Evolutionary conservation across 1,139 yeast genomes (phyloP).

Genomic region (Ashbya aceris): DNA sequence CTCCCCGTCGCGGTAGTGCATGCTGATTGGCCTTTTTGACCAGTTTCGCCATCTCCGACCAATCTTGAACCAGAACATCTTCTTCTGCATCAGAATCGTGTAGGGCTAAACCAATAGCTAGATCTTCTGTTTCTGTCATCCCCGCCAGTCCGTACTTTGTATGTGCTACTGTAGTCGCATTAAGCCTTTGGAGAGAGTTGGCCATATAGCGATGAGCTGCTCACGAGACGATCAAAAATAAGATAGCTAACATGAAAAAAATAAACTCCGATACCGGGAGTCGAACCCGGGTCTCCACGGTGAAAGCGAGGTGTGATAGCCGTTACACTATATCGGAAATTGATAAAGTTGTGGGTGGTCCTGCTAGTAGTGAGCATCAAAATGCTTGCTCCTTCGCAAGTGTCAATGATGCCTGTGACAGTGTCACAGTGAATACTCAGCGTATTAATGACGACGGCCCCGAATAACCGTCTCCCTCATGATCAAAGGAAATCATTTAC

Average conservation of each 20-base stretch:
- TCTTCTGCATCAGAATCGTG: conserved; percentile 29
- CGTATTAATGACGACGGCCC: too few species aligned
- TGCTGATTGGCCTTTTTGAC: conserved; percentile 23
- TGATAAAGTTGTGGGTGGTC: too few species aligned
- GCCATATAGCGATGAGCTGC: too few species aligned
- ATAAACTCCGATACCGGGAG: conserved; percentile 17
- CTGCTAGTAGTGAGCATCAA: too few species aligned
- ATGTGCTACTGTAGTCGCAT: too few species aligned
- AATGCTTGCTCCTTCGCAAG: background rate
- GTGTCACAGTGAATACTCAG: background rate
- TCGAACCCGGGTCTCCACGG: conserved; percentile 20
- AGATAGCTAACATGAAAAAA: background rate
- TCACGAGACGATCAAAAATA: background rate
- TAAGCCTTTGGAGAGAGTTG: too few species aligned
- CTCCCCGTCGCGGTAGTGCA: conserved; percentile 59
- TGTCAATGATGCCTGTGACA: background rate
- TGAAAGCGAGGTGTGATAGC: conserved; percentile 19
- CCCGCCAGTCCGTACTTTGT: too few species aligned
- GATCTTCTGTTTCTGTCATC: too few species aligned
- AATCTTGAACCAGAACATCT: conserved; percentile 65
- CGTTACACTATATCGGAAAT: conserved; percentile 14
- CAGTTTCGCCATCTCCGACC: conserved; percentile 37
- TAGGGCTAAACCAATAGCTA: too few species aligned
- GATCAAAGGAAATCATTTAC: background rate
- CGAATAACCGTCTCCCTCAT: too few species aligned